Evolutionary conservation across 192 early-diverging fungal genomes (phyloP), one percentile per base, ranked within the genome.

Genomic region (Coemansia sp.): DNA sequence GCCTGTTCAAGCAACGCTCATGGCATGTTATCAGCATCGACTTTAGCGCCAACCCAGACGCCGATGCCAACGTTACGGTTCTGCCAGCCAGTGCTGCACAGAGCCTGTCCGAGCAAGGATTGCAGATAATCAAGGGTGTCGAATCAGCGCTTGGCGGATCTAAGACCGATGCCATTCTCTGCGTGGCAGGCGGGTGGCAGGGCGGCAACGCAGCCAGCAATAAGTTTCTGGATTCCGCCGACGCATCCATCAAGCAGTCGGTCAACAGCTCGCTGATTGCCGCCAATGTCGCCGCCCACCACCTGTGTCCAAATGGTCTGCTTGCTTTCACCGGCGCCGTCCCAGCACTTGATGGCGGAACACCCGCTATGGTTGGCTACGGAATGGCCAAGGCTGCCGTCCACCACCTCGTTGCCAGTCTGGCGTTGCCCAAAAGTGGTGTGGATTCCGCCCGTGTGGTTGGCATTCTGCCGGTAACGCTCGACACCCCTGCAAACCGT

Each of bases 181-280:
- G 93, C 70, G 94, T 94, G 13, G 97, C 97, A 41, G 97, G 97
- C 58, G 97, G 97, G 7, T 99, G 95, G 94, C 92, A 90, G 49
- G 95, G 94, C 40, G 97, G 97, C 15, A 93, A 93, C 67, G 87
- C 93, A 26, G 84, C 81, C 16, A 87, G 87, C 71, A 67, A 76
- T 40, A 85, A 87, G 87, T 86, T 82, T 37, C 87, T 94, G 65
- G 73, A 84, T 22, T 90, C 84, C 72, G 87, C 92, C 2, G 85
- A 91, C 37, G 65, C 90, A 57, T 96, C 94, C 85, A 68, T 90
- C 66, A 87, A 87, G 59, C 95, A 99, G 76, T 90, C 88, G 21
- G 88, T 97, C 15, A 74, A 92, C 66, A 87, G 91, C 7, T 93
- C 93, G 22, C 79, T 94, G 43, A 88, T 99, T 57, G 88, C 97